These are phyloP conservation scores for Darksidea phi DNA, from an alignment of 495 filamentous ascomycete species.

Conservation along the genomic window DNA sequence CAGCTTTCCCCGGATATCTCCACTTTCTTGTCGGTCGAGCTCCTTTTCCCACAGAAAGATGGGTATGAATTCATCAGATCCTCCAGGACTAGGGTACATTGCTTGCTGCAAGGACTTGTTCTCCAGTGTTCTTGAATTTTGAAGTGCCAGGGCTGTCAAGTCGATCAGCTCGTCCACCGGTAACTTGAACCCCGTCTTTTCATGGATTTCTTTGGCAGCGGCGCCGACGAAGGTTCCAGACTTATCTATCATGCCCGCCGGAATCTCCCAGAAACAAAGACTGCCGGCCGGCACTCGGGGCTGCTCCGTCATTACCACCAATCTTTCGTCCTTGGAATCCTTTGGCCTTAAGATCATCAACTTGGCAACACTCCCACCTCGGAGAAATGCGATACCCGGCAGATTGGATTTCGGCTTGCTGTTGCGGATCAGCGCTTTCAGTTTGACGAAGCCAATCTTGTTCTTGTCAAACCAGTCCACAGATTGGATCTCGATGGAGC, in stretches of 20 bases:
- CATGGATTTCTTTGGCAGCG: slow-evolving; percentile 76
- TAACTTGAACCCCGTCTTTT: slow-evolving; percentile 61
- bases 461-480: slow-evolving; percentile 67
- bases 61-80: slow-evolving; percentile 78
- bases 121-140: slow-evolving; percentile 22
- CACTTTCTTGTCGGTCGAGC: slow-evolving; percentile 65
- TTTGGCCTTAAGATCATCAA: slow-evolving; percentile 56
- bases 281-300: background rate
- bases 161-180: slow-evolving; percentile 60
- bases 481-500: slow-evolving; percentile 67
- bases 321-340: background rate
- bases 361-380: slow-evolving; percentile 45
- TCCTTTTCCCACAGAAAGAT: slow-evolving; percentile 71
- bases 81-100: slow-evolving; percentile 74
- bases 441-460: slow-evolving; percentile 72
- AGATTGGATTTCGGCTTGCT: slow-evolving; percentile 53
- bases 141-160: slow-evolving; percentile 60
- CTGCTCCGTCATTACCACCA: background rate
- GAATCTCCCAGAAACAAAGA: background rate
- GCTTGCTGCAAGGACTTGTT: slow-evolving; percentile 56
- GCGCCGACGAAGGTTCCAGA: slow-evolving; percentile 67
- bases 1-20: background rate
- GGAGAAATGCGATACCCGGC: background rate
- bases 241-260: slow-evolving; percentile 85
- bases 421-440: slow-evolving; percentile 65